Percentiles rank a stretch among this genome's conserved stretches.
Evolutionary conservation across 2,329 filamentous ascomycete species (phyloP).

Genomic region (Neofusicoccum laricinum): DNA sequence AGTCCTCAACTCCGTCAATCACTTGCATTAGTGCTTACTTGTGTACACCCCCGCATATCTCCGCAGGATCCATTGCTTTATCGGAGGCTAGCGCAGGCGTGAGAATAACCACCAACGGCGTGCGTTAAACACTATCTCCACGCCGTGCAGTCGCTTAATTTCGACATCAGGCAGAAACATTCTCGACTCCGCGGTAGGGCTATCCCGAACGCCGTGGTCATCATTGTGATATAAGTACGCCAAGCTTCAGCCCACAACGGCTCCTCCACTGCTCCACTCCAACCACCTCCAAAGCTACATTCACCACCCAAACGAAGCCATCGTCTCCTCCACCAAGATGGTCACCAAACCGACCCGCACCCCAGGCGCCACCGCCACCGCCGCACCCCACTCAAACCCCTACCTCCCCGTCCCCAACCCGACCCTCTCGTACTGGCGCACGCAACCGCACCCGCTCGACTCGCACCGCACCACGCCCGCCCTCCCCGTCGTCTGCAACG

Average conservation of each 20-base stretch:
- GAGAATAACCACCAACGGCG: too few species aligned
- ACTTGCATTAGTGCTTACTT: background rate
- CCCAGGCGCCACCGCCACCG: background rate
- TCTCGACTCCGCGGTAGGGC: background rate
- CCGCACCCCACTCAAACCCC: background rate
- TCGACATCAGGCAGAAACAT: background rate
- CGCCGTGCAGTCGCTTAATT: too few species aligned
- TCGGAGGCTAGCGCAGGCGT: background rate
- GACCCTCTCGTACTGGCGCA: conserved; percentile 36
- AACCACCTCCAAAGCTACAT: background rate
- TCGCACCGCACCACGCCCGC: conserved; percentile 27
- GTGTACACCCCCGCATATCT: background rate
- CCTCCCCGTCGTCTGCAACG: conserved; percentile 27
- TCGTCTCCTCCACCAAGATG: too few species aligned
- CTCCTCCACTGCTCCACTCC: background rate
- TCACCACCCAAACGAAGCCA: too few species aligned
- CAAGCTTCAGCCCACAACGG: background rate
- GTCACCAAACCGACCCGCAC: background rate
- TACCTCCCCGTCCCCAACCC: conserved; percentile 29
- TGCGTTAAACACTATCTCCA: background rate
- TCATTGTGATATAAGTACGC: background rate
- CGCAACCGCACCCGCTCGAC: conserved; percentile 27
- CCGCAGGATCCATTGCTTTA: background rate
- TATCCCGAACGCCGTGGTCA: background rate
- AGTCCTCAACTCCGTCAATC: background rate